Evolutionary conservation across 1,139 yeast genomes (phyloP).

Genomic region (Protomyces macrosporus): DNA sequence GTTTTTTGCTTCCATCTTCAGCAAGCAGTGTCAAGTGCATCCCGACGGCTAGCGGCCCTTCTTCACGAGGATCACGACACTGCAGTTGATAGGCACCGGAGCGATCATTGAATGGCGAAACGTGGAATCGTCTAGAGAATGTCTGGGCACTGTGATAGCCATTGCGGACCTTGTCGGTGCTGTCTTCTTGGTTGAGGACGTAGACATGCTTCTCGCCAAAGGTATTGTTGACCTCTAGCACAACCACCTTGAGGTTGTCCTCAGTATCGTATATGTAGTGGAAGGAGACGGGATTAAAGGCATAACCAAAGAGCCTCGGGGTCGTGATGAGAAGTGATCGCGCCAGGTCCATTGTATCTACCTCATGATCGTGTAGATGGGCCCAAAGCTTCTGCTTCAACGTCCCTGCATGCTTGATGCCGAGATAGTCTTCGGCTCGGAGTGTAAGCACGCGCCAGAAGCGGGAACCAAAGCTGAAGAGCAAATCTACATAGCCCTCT

Average conservation of each 20-base stretch:
- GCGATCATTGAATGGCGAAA: slow-evolving; percentile 26
- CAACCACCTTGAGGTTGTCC: slow-evolving; percentile 3
- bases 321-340: slow-evolving; percentile 11
- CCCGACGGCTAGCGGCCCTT: neutral
- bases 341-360: neutral
- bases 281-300: slow-evolving; percentile 25
- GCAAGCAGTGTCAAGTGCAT: slow-evolving; percentile 20
- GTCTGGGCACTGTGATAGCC: slow-evolving; percentile 15
- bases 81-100: slow-evolving; percentile 16
- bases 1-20: slow-evolving; percentile 12
- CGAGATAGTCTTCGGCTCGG: slow-evolving; percentile 4
- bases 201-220: slow-evolving; percentile 24
- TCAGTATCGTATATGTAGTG: slow-evolving; percentile 10
- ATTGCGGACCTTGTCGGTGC: neutral
- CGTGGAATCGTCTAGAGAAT: slow-evolving; percentile 20
- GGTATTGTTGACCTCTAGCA: slow-evolving; percentile 24
- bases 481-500: slow-evolving; percentile 1
- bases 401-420: slow-evolving; percentile 1
- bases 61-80: slow-evolving; percentile 7
- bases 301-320: slow-evolving; percentile 23
- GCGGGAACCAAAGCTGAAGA: neutral
- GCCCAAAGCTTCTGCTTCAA: slow-evolving; percentile 19
- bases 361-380: slow-evolving; percentile 10
- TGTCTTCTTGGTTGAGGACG: slow-evolving; percentile 8
- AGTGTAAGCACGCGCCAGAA: slow-evolving; percentile 10